Base-by-base conservation (phyloP, 2,329 filamentous ascomycete genomes). In the Colletotrichum paranaense region DNA sequence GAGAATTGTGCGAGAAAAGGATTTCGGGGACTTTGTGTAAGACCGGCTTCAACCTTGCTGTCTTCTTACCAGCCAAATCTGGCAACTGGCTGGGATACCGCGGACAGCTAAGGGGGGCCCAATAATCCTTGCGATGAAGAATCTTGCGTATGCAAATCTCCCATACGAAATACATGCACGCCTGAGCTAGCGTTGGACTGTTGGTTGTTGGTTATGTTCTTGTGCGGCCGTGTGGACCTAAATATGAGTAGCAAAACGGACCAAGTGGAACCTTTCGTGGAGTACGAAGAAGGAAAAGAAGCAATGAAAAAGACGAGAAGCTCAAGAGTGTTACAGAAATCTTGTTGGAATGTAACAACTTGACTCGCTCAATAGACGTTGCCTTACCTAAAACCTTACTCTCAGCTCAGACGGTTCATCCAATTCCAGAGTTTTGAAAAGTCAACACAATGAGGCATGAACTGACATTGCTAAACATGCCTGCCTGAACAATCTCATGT, bases 191-290 rank as follows among this genome's bases (percentile, higher is more conserved):
- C 22, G 16, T 56, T 42, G 38, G 32, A 52, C 28, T 32, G 16
- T 62, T 42, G 14, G 46, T 24, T 56, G 49, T 49, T 63, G 58
- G 59, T 46, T 26, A 28, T n/a, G 32, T 58, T 62, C 28, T 30
- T 62, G 24, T 64, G 42, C 60, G 70, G 38, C 42, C 12, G 12
- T 60, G 69, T 72, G 69, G 69, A 59, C 49, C 53, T n/a, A 55
- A 32, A 38, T 59, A 59, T 55, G 66, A 53, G n/a, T 63, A 53
- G 38, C 55, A 65, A 65, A 64, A 46, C 59, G 8, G 42, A 32
- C 60, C 35, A 73, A 65, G 70, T 66, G 67, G 70, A n/a, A 52
- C 70, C 53, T 42, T 42, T 57, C 35, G 55, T 69, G 60, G 66
- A 69, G 66, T 35, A n/a, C 16, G 42, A 49, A 49, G 42, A 49